phyloP scores from a whole-genome alignment of 225 moss, liverwort and hornwort genomes.

The Lunularia cruciata region DNA sequence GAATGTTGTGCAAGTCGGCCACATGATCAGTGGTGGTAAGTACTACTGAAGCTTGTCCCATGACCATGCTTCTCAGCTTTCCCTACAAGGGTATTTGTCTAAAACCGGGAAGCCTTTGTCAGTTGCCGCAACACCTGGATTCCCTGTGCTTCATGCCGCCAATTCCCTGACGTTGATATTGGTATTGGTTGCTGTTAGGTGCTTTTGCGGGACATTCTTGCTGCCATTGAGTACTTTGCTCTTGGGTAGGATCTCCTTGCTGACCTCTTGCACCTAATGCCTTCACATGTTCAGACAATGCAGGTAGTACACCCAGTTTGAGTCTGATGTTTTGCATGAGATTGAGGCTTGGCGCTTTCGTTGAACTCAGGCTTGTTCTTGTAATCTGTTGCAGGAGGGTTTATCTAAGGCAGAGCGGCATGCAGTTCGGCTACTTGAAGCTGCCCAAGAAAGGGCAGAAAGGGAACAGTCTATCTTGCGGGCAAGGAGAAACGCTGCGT shows the following conservation, averaged over 20 bases:
- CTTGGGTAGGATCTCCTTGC: too few species aligned
- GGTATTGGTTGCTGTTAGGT: background rate
- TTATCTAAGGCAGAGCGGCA: slow-evolving; percentile 49
- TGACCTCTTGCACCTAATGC: too few species aligned
- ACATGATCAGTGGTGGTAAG: background rate
- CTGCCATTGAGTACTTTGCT: background rate
- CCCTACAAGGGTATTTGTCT: too few species aligned
- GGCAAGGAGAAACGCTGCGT: slow-evolving; percentile 67
- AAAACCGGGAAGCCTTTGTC: background rate
- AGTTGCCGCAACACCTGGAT: background rate
- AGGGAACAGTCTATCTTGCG: slow-evolving; percentile 63
- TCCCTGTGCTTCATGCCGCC: background rate
- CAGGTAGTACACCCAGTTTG: too few species aligned
- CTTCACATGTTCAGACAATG: too few species aligned
- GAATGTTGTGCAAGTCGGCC: too few species aligned
- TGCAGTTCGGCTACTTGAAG: slow-evolving; percentile 54
- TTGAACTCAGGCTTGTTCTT: background rate
- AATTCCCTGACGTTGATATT: background rate
- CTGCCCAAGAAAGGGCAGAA: slow-evolving; percentile 58
- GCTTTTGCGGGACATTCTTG: background rate
- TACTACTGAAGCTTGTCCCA: background rate
- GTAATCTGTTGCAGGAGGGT: slow-evolving; percentile 58
- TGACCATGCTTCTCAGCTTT: background rate
- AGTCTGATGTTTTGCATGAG: too few species aligned
- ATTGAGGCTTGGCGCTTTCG: too few species aligned